These are phyloP conservation scores for Marasmius oreades DNA, from an alignment of 1,284 basidiomycete species.

Conservation along the genomic window DNA sequence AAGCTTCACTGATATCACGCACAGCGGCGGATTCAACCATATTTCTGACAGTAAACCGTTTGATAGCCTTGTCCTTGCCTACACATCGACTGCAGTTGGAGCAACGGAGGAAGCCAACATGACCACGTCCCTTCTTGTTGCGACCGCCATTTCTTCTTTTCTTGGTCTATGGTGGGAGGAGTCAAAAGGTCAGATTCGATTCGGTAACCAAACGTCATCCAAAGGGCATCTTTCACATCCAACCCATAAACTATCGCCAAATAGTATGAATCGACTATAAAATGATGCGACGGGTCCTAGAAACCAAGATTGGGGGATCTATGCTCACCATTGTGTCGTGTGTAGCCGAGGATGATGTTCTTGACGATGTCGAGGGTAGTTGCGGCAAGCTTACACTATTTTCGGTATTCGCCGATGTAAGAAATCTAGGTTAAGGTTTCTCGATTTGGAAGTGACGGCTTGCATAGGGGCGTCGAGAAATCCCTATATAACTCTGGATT, in stretches of 20 bases:
- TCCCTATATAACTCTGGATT: background rate
- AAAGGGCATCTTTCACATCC: background rate
- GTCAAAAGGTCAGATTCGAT: background rate
- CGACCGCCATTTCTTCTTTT: slow-evolving; percentile 98
- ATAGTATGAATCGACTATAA: background rate
- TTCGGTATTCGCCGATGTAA: background rate
- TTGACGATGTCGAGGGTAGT: background rate
- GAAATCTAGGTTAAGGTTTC: background rate
- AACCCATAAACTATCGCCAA: background rate
- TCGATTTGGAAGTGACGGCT: background rate
- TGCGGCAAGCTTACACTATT: background rate
- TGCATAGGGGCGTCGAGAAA: background rate
- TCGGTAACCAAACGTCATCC: background rate
- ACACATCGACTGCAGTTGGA: slow-evolving; percentile 97
- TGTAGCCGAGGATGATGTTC: background rate
- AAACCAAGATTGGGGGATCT: background rate
- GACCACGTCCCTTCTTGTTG: slow-evolving; percentile 98
- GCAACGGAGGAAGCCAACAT: slow-evolving; percentile 93
- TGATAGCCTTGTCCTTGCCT: slow-evolving; percentile 99
- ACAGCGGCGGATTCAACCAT: slow-evolving; percentile 99
- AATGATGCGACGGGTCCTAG: background rate
- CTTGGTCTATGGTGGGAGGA: slow-evolving; percentile 70
- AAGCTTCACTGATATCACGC: slow-evolving; percentile 95
- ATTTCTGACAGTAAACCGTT: slow-evolving; percentile 99
- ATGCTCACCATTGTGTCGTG: background rate